phyloP scores from a whole-genome alignment of 331 rosid genomes.

The Telfairia occidentalis region DNA sequence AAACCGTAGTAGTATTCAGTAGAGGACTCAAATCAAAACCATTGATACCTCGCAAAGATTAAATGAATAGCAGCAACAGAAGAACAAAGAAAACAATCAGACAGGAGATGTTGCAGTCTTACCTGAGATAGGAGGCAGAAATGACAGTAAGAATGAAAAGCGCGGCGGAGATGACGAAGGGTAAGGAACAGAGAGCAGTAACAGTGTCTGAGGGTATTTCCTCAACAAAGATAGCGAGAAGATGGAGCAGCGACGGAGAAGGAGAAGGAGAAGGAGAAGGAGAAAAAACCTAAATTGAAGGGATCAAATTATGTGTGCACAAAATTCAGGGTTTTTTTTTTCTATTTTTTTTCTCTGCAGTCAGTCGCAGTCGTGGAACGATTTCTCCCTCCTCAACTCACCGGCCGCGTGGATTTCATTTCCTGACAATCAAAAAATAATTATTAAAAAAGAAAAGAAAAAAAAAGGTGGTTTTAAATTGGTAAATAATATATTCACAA shows the following conservation, averaged over 20 bases:
- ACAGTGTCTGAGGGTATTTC: not conserved
- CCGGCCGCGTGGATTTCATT: slow-evolving; percentile 7
- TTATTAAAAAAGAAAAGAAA: too few relatives aligned
- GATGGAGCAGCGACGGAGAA: not conserved
- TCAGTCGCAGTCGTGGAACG: not conserved
- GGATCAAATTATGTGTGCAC: not conserved
- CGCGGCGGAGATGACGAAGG: not conserved
- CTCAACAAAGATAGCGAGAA: not conserved
- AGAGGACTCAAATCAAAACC: not conserved
- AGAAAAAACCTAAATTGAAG: slow-evolving; percentile 7
- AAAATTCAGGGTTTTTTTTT: not conserved
- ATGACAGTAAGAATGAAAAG: not conserved
- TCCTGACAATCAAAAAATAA: too few relatives aligned
- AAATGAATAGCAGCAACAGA: not conserved
- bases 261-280: not conserved
- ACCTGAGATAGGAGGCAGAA: not conserved
- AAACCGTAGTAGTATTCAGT: not conserved
- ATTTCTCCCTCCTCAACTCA: slow-evolving; percentile 2
- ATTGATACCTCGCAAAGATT: not conserved
- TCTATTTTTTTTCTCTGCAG: not conserved
- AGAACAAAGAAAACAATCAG: not conserved
- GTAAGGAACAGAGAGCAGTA: not conserved
- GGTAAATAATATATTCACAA: too few relatives aligned
- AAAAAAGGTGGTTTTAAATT: too few relatives aligned
- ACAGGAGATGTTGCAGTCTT: not conserved